Base-by-base conservation (phyloP, 2,329 filamentous ascomycete genomes). In the Beauveria scarabaeidicola region DNA sequence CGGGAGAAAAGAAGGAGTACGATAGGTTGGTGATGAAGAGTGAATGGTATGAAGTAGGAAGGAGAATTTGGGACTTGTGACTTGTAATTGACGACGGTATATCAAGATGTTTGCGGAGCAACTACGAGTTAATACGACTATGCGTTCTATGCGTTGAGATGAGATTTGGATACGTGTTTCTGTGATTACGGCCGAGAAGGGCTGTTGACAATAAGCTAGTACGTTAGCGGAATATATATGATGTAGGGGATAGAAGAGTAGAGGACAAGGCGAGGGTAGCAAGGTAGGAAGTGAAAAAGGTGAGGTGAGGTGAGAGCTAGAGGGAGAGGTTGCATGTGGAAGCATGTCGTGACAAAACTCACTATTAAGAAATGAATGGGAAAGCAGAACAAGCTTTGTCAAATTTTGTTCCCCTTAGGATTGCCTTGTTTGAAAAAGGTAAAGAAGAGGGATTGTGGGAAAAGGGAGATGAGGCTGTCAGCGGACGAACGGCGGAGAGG, bases 251-350 rank as follows among this genome's bases (percentile, higher is more conserved):
- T n/a, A n/a, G 15, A 15, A 7, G 17, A 9, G 9, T 19, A 29
- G 7, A 38, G 19, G 25, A 21, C 3, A 17, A n/a, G 36, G n/a
- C 3, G 1, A 27, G 17, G 47, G 47, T 50, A 9, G 25, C 5
- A 36, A n/a, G 11, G 5, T 3, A 6, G 17, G 36, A 29, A 13
- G 19, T 3, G 17, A 4, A 41, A 29, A 17, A 38, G 43, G 36
- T 40, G 53, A 56, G 41, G 43, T 56, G 53, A 56, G 54, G 44
- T 57, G 44, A 58, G 55, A 58, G 38, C 55, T 52, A 58, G 55
- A 58, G 50, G 36, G 8, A 23, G 25, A 48, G 21, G 10, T 17
- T 32, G 40, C 29, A 38, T 38, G 43, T 41, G 44, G n/a, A n/a
- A n/a, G n/a, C n/a, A n/a, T n/a, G n/a, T n/a, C n/a, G n/a, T n/a